phyloP scores from a whole-genome alignment of 2,329 filamentous ascomycete species.

The Cercospora citrullina region DNA sequence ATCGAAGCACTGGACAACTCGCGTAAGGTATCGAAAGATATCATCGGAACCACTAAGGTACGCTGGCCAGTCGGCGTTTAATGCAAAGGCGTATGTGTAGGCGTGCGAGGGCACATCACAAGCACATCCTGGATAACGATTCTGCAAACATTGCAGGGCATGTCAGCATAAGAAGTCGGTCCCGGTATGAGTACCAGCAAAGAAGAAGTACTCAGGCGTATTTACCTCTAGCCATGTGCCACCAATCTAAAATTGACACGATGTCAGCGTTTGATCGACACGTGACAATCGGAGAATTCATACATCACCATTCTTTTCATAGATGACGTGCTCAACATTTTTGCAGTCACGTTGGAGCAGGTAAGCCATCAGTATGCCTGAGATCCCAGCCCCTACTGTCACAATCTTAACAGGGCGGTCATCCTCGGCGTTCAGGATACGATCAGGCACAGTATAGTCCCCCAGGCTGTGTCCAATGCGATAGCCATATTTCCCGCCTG shows the following conservation, averaged over 20 bases:
- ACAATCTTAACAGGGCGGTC: neutral
- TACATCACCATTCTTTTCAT: neutral
- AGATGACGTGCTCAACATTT: neutral
- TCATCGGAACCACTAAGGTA: neutral
- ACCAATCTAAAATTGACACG: neutral
- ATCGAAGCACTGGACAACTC: neutral
- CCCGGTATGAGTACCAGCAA: neutral
- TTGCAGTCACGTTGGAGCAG: neutral
- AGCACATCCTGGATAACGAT: constrained; percentile 41
- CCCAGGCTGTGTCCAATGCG: neutral
- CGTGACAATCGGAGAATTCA: neutral
- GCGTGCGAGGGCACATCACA: constrained; percentile 41
- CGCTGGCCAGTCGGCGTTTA: constrained; percentile 35
- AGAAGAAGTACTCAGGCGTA: neutral
- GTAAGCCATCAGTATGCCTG: neutral
- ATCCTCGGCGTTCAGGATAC: neutral
- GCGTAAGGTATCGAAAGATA: neutral
- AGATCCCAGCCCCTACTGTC: neutral
- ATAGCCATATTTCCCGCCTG: neutral
- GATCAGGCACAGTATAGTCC: neutral
- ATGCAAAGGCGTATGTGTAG: constrained; percentile 38
- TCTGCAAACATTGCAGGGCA: neutral
- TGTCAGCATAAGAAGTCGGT: neutral
- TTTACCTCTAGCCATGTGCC: neutral
- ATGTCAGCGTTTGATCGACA: neutral